Conservation (phyloP, 768 basidiomycete species). For the Tricholoma bakamatsutake region DNA sequence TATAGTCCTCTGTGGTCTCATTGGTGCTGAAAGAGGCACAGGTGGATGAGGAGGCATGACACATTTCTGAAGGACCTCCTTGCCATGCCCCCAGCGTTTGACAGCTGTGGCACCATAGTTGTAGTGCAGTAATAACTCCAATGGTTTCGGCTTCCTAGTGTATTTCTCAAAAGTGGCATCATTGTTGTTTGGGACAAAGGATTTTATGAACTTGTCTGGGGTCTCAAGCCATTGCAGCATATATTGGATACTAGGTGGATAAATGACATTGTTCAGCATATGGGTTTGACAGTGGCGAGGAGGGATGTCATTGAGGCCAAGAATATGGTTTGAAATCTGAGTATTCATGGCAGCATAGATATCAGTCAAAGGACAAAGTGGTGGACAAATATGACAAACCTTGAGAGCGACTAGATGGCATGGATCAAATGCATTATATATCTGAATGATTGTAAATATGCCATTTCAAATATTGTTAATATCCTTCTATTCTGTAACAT, state of each 20-base stretch:
- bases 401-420: no score
- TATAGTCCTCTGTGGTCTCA: background rate
- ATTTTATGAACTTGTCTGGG: background rate
- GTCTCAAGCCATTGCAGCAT: background rate
- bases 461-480: no score
- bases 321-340: no score
- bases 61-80: background rate
- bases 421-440: no score
- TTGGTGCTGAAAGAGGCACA: background rate
- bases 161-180: background rate
- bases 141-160: background rate
- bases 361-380: no score
- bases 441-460: no score
- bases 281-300: no score
- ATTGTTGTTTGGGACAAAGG: background rate
- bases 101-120: background rate
- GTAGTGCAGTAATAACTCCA: background rate
- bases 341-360: no score
- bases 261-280: no score
- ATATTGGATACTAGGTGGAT: background rate
- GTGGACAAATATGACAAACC: no score
- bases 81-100: background rate
- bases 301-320: no score
- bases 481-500: no score
- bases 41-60: background rate